A percentile compares a stretch with the other conserved stretches of the same genome.
Conservation (phyloP, 2,329 filamentous ascomycete genomes). For the Verticillium nonalfalfae region DNA sequence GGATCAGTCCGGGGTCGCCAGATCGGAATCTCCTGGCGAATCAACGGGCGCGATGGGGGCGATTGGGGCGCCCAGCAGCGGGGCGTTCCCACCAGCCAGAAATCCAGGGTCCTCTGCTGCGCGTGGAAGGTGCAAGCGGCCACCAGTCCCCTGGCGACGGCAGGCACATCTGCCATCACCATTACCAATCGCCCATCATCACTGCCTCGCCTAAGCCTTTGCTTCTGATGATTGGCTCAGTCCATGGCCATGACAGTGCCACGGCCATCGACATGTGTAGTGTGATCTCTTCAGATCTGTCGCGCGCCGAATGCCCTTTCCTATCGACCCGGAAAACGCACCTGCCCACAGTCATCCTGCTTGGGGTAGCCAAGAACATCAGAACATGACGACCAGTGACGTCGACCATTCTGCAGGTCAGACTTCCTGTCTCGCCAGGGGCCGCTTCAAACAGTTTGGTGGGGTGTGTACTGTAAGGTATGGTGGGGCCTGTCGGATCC, state of each 20-base stretch:
- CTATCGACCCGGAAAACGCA: background rate
- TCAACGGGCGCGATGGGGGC: too few relatives aligned
- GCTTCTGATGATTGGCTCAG: background rate
- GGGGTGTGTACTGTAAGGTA: background rate
- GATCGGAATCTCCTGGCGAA: background rate
- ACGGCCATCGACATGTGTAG: too few relatives aligned
- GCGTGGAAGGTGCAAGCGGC: background rate
- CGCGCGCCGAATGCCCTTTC: too few relatives aligned
- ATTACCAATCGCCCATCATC: background rate
- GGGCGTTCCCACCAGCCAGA: background rate
- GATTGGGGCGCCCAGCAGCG: background rate
- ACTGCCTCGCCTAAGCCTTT: background rate
- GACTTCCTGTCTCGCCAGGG: background rate
- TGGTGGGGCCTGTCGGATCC: background rate
- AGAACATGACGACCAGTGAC: background rate
- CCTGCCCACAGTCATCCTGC: background rate
- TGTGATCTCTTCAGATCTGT: too few relatives aligned
- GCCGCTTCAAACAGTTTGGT: background rate
- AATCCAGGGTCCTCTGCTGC: background rate
- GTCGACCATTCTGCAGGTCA: background rate
- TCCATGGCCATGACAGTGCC: background rate
- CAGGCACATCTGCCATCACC: background rate
- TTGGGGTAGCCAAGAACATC: background rate
- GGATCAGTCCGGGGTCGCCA: constrained; percentile 1
- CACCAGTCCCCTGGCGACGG: background rate